Percentiles rank a stretch among this genome's conserved stretches.
phyloP scores from a whole-genome alignment of 352 stramenopile genomes.

The Globisporangium cystogenes region DNA sequence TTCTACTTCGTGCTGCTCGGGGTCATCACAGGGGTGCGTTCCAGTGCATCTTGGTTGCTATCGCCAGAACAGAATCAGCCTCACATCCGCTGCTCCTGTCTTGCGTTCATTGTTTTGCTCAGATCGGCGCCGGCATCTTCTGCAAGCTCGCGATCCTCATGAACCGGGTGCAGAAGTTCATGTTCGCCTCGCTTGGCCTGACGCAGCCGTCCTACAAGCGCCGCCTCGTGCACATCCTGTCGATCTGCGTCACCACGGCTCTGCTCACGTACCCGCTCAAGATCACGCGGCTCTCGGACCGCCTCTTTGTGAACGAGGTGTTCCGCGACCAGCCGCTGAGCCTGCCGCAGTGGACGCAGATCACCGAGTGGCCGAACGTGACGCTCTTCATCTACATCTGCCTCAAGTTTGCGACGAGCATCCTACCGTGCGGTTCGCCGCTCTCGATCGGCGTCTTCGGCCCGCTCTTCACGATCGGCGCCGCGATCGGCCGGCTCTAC shows the following conservation, averaged over 20 bases:
- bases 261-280: conserved; percentile 61
- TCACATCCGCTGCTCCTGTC: background rate
- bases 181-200: conserved; percentile 48
- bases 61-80: background rate
- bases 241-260: conserved; percentile 49
- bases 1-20: conserved; percentile 68
- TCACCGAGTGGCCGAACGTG: conserved; percentile 46
- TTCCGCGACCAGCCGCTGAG: conserved; percentile 62
- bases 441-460: conserved; percentile 80
- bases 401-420: conserved; percentile 66
- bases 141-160: conserved; percentile 45
- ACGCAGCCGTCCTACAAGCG: conserved; percentile 48
- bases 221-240: conserved; percentile 49
- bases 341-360: conserved; percentile 55
- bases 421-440: conserved; percentile 63
- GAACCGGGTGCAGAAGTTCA: conserved; percentile 38
- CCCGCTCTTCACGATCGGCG: conserved; percentile 78
- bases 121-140: conserved; percentile 65
- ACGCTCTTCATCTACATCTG: conserved; percentile 66
- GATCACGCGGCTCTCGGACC: conserved; percentile 71
- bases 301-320: conserved; percentile 68
- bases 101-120: conserved; percentile 6
- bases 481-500: conserved; percentile 63
- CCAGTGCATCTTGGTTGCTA: background rate
- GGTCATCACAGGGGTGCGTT: conserved; percentile 57